These are phyloP conservation scores for Mallotus nudiflorus DNA, from an alignment of 345 rosid species.

Conservation along the genomic window DNA sequence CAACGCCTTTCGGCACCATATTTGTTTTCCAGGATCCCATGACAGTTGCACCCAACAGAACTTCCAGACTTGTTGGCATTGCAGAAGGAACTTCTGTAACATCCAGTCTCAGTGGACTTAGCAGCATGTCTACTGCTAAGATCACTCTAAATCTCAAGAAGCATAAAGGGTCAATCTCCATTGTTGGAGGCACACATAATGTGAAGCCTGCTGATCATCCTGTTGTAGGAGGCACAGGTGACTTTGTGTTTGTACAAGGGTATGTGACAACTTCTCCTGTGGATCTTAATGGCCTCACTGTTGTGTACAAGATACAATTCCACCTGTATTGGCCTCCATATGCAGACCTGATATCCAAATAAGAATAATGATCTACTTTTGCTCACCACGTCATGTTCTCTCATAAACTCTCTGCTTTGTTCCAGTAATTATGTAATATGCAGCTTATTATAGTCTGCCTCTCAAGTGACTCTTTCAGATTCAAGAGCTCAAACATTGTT, in stretches of 20 bases:
- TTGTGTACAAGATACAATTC: conserved; percentile 33
- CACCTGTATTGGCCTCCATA: conserved; percentile 37
- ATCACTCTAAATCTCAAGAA: conserved; percentile 24
- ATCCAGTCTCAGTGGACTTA: conserved; percentile 31
- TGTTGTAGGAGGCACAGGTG: conserved; percentile 37
- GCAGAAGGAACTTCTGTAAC: conserved; percentile 32
- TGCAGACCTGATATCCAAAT: conserved; percentile 2
- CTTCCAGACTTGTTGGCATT: conserved; percentile 28
- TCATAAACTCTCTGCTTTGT: too few species aligned
- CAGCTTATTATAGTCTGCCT: too few species aligned
- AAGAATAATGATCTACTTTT: too few species aligned
- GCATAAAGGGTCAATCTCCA: conserved; percentile 32
- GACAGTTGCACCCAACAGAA: conserved; percentile 21
- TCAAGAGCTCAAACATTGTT: too few species aligned
- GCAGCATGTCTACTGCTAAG: conserved; percentile 35
- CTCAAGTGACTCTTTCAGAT: too few species aligned
- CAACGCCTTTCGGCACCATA: conserved; percentile 40
- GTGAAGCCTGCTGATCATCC: conserved; percentile 37
- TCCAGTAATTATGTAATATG: too few species aligned
- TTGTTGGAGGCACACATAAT: conserved; percentile 35
- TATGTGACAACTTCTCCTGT: conserved; percentile 27
- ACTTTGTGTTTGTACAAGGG: conserved; percentile 36
- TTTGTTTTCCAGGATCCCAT: conserved; percentile 32
- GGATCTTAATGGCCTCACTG: conserved; percentile 17
- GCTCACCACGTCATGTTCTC: too few species aligned